Conservation (phyloP, 176 grass and related monocot species). For the Puccinellia tenuiflora region DNA sequence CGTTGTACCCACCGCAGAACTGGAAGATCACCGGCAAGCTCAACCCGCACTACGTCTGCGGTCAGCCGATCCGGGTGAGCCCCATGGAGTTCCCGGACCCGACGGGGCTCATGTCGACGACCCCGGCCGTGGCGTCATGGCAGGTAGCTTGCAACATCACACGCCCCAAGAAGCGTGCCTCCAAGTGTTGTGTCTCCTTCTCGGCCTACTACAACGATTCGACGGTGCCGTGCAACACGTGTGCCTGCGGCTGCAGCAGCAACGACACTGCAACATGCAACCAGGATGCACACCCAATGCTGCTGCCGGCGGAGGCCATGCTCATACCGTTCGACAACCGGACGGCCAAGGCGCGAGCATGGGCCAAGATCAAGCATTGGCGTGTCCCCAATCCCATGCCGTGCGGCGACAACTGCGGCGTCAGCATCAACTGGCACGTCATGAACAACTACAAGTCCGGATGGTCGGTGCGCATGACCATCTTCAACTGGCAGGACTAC, state of each 20-base stretch:
- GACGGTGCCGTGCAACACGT: too few species aligned
- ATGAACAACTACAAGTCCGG: constrained; percentile 76
- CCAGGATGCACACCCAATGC: constrained; percentile 35
- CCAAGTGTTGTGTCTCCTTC: constrained; percentile 88
- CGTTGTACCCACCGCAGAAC: constrained; percentile 66
- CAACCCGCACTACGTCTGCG: constrained; percentile 69
- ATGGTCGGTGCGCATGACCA: constrained; percentile 68
- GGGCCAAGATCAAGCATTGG: constrained; percentile 85
- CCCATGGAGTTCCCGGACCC: constrained; percentile 74
- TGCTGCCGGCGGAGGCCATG: constrained; percentile 76
- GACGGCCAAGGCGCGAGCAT: constrained; percentile 61
- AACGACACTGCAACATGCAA: constrained; percentile 46
- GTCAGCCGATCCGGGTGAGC: constrained; percentile 54
- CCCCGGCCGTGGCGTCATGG: constrained; percentile 73
- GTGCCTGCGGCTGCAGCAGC: constrained; percentile 59
- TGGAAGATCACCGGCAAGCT: constrained; percentile 74
- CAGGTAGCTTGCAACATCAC: constrained; percentile 90
- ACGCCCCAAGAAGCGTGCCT: constrained; percentile 38
- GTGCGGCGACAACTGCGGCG: constrained; percentile 65
- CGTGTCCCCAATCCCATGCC: constrained; percentile 50
- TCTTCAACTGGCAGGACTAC: constrained; percentile 96
- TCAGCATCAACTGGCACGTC: constrained; percentile 94
- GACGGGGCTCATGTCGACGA: constrained; percentile 57
- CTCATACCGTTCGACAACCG: constrained; percentile 73
- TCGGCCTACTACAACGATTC: constrained; percentile 89